These are phyloP conservation scores for Cetradonia linearis DNA, from an alignment of 495 filamentous ascomycete genomes.

Conservation along the genomic window DNA sequence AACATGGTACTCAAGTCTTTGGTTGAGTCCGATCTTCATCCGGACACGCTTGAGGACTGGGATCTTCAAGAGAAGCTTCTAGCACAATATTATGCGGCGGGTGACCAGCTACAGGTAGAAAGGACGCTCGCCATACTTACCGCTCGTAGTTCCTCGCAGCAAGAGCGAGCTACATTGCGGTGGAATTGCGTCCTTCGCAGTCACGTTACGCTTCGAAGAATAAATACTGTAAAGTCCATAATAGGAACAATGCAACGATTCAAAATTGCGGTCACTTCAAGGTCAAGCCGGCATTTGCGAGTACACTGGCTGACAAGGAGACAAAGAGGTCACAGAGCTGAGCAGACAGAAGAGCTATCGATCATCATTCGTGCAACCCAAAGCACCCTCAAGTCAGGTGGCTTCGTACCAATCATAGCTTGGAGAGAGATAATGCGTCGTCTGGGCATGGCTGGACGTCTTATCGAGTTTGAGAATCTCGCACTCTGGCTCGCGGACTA, in stretches of 20 bases:
- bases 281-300: slow-evolving; percentile 20
- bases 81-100: slow-evolving; percentile 36
- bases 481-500: slow-evolving; percentile 36
- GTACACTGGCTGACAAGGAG: slow-evolving; percentile 20
- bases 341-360: slow-evolving; percentile 18
- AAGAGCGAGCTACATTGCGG: slow-evolving; percentile 17
- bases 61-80: slow-evolving; percentile 48
- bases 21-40: slow-evolving; percentile 62
- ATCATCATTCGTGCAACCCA: slow-evolving; percentile 30
- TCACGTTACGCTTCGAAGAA: slow-evolving; percentile 24
- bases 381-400: slow-evolving; percentile 28
- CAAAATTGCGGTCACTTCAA: slow-evolving; percentile 18
- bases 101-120: slow-evolving; percentile 44
- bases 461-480: slow-evolving; percentile 34
- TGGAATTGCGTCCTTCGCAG: slow-evolving; percentile 37
- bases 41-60: slow-evolving; percentile 58
- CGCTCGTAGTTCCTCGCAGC: slow-evolving; percentile 17
- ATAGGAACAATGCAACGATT: slow-evolving; percentile 27
- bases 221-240: slow-evolving; percentile 13
- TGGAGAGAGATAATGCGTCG: slow-evolving; percentile 43
- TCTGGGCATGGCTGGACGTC: slow-evolving; percentile 37
- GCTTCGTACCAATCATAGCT: slow-evolving; percentile 26
- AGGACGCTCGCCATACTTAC: slow-evolving; percentile 43
- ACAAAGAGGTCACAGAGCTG: slow-evolving; percentile 13
- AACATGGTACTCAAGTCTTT: slow-evolving; percentile 48